A percentile compares a stretch with the other conserved stretches of the same genome.
Evolutionary conservation across 2,329 filamentous ascomycete genomes (phyloP).

Genomic region (Mollisia scopiformis): DNA sequence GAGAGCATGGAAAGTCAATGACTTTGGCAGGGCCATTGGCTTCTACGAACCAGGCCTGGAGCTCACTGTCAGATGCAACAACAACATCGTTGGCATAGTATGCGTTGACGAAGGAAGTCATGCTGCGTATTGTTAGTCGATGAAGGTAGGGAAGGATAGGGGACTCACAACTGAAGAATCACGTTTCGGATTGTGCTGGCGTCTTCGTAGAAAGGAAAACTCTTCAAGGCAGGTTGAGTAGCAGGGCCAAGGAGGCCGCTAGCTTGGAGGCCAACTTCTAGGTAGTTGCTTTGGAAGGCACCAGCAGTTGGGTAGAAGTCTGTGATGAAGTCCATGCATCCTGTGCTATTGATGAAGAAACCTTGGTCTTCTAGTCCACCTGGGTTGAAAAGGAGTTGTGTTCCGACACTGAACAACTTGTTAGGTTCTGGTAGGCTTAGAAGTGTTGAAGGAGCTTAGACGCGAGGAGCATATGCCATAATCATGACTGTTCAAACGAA

Average conservation of each 20-base stretch:
- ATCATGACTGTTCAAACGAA: too few relatives aligned
- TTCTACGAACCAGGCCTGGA: constrained; percentile 49
- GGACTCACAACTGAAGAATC: constrained; percentile 38
- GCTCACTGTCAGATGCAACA: constrained; percentile 43
- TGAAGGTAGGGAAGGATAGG: not conserved
- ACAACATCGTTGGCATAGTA: constrained; percentile 43
- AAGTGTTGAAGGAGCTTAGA: too few relatives aligned
- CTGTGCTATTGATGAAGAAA: constrained; percentile 17
- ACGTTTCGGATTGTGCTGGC: constrained; percentile 40
- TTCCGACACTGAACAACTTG: constrained; percentile 11
- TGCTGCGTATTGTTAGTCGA: constrained; percentile 15
- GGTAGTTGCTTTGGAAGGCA: constrained; percentile 43
- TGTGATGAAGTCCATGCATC: constrained; percentile 8
- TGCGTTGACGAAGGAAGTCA: constrained; percentile 45
- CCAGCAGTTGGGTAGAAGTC: constrained; percentile 28
- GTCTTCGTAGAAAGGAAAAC: constrained; percentile 50
- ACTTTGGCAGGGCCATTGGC: constrained; percentile 39
- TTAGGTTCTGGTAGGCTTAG: too few relatives aligned
- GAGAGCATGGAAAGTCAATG: constrained; percentile 44
- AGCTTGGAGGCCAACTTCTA: constrained; percentile 40
- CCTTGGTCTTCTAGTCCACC: constrained; percentile 21
- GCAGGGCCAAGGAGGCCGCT: constrained; percentile 45
- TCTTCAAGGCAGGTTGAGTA: constrained; percentile 41
- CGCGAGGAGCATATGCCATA: too few relatives aligned
- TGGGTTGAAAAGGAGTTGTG: constrained; percentile 13